Evolutionary conservation across 768 basidiomycete genomes (phyloP).

Genomic region (Suillus fuscotomentosus): DNA sequence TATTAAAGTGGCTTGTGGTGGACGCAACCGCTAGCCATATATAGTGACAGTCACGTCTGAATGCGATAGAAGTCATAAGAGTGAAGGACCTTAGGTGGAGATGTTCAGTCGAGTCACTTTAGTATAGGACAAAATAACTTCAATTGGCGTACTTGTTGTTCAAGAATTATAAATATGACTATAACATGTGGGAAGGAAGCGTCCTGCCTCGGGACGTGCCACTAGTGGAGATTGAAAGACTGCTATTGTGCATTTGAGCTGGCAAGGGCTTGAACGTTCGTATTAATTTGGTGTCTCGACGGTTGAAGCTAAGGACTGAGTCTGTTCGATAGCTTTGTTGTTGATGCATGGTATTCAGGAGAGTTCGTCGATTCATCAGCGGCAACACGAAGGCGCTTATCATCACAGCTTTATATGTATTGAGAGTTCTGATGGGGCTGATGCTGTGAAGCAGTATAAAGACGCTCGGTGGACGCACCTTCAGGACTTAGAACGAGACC

Average conservation of each 20-base stretch:
- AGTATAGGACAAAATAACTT: too few species aligned
- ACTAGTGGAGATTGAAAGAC: background rate
- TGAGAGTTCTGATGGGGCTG: background rate
- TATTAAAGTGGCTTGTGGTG: too few species aligned
- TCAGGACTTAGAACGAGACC: background rate
- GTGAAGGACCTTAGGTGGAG: background rate
- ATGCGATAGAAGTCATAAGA: background rate
- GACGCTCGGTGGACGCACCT: background rate
- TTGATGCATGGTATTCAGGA: background rate
- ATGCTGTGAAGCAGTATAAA: background rate
- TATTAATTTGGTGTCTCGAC: background rate
- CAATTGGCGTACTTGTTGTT: background rate
- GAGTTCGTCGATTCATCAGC: background rate
- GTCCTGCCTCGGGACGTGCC: background rate
- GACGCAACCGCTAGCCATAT: background rate
- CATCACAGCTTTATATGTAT: background rate
- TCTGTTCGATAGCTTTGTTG: background rate
- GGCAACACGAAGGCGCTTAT: background rate
- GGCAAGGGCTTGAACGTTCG: background rate
- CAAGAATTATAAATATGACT: background rate
- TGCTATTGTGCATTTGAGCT: background rate
- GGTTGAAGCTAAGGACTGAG: background rate
- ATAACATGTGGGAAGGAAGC: background rate
- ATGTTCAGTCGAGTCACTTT: too few species aligned
- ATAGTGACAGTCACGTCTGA: background rate